A percentile compares a stretch with the other conserved stretches of the same genome.
Conservation (phyloP, 139 green algal genomes). For the Picochlorum sp. region DNA sequence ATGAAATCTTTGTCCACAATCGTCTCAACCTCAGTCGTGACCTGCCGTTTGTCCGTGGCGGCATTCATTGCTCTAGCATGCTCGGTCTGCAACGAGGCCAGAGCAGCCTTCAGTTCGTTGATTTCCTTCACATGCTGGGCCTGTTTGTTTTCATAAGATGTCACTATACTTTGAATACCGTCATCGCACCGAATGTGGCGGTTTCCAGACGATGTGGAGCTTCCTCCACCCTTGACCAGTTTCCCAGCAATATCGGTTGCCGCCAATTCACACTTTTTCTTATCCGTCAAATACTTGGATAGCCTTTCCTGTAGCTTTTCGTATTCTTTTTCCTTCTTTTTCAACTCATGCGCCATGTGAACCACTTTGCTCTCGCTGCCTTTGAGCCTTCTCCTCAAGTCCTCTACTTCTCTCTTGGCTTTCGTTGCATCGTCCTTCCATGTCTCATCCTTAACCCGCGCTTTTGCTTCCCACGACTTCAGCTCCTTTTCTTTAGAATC, state of each 20-base stretch:
- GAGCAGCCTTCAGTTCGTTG: constrained; percentile 28
- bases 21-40: not conserved
- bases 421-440: constrained; percentile 20
- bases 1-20: constrained; percentile 20
- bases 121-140: constrained; percentile 32
- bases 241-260: constrained; percentile 27
- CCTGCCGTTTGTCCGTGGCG: not conserved
- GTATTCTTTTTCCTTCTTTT: constrained; percentile 44
- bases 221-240: constrained; percentile 7
- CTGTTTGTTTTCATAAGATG: constrained; percentile 43
- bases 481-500: constrained; percentile 40
- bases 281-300: constrained; percentile 25
- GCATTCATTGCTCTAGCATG: constrained; percentile 23
- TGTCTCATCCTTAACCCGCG: constrained; percentile 3
- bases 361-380: constrained; percentile 24
- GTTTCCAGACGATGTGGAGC: not conserved
- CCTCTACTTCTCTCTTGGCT: constrained; percentile 20
- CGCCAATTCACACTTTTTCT: constrained; percentile 25
- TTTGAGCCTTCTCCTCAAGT: not conserved
- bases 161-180: constrained; percentile 34
- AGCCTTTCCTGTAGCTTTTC: constrained; percentile 42
- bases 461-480: constrained; percentile 26
- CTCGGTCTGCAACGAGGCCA: constrained; percentile 30
- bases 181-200: constrained; percentile 10
- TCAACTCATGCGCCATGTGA: constrained; percentile 48